phyloP scores from a whole-genome alignment of 306 rosid genomes.

The Gastrolobium villosum region DNA sequence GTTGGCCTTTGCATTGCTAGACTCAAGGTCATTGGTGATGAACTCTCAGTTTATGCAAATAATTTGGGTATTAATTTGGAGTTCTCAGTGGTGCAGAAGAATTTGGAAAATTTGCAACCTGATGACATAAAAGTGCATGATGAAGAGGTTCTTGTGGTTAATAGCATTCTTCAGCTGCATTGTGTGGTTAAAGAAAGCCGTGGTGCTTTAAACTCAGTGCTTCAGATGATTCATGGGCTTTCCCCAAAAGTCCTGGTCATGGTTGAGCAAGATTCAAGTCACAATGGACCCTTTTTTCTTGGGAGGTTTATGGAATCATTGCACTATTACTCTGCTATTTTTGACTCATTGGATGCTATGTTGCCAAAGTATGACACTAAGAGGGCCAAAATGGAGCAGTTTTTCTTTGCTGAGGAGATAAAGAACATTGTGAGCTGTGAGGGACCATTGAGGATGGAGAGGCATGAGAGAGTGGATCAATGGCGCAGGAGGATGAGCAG shows the following conservation, averaged over 20 bases:
- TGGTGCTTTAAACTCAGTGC: slow-evolving; percentile 82
- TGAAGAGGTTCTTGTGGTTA: slow-evolving; percentile 75
- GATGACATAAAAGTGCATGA: slow-evolving; percentile 63
- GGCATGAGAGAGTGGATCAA: slow-evolving; percentile 93
- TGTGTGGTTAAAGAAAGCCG: slow-evolving; percentile 91
- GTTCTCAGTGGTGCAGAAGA: slow-evolving; percentile 65
- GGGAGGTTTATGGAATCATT: slow-evolving; percentile 95
- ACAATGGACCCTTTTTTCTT: slow-evolving; percentile 93
- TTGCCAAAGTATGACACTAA: slow-evolving; percentile 83
- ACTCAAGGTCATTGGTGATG: slow-evolving; percentile 65
- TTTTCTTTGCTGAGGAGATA: slow-evolving; percentile 92
- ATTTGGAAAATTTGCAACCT: slow-evolving; percentile 63
- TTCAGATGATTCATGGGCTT: slow-evolving; percentile 74
- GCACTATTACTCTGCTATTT: slow-evolving; percentile 89
- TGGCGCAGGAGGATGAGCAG: slow-evolving; percentile 94
- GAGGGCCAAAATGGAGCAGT: slow-evolving; percentile 87
- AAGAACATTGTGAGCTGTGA: slow-evolving; percentile 95
- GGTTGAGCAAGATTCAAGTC: slow-evolving; percentile 90
- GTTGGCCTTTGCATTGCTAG: slow-evolving; percentile 66
- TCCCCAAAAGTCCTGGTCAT: slow-evolving; percentile 72
- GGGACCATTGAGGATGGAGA: slow-evolving; percentile 85
- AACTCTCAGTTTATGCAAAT: slow-evolving; percentile 63
- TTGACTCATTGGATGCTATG: slow-evolving; percentile 86
- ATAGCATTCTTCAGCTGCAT: slow-evolving; percentile 88
- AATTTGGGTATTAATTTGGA: slow-evolving; percentile 61